Conservation (phyloP, 2,329 filamentous ascomycete genomes). For the Chaetomiaceae sp. region DNA sequence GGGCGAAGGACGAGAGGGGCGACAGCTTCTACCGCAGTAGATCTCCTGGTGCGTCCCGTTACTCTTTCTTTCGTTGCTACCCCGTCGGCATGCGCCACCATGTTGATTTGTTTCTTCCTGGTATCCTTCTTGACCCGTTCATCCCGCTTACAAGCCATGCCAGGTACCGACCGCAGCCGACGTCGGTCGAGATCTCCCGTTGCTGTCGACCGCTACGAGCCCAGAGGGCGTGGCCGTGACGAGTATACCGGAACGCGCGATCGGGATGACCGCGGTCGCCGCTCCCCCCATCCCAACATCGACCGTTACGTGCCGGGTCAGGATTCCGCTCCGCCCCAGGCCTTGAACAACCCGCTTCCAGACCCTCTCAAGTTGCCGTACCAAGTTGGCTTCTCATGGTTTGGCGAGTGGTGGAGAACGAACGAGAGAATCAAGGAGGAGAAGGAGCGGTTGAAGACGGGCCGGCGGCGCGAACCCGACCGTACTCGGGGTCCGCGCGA, state of each 20-base stretch:
- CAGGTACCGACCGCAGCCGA: constrained; percentile 51
- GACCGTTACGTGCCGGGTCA: constrained; percentile 81
- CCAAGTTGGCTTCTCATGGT: constrained; percentile 80
- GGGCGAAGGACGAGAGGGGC: constrained; percentile 46
- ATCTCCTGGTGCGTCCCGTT: constrained; percentile 59
- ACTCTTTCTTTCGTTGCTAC: neutral
- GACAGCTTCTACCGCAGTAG: constrained; percentile 59
- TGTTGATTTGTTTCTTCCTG: no score
- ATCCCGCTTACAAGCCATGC: constrained; percentile 10
- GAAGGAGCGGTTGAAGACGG: constrained; percentile 63
- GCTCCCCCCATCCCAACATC: constrained; percentile 63
- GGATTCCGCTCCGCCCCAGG: constrained; percentile 43
- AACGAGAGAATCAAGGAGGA: constrained; percentile 80
- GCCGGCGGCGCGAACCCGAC: constrained; percentile 60
- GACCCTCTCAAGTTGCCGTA: constrained; percentile 69
- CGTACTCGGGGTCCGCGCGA: constrained; percentile 59
- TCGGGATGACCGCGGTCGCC: constrained; percentile 42
- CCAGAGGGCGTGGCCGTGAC: constrained; percentile 58
- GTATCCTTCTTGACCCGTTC: neutral
- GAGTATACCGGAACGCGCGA: constrained; percentile 53
- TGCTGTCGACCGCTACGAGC: constrained; percentile 71
- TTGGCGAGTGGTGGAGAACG: constrained; percentile 78
- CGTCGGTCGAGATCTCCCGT: constrained; percentile 65
- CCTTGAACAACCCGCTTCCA: constrained; percentile 57
- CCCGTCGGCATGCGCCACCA: no score